phyloP scores from a whole-genome alignment of 176 grass and related monocot species.

The Puya raimondii region DNA sequence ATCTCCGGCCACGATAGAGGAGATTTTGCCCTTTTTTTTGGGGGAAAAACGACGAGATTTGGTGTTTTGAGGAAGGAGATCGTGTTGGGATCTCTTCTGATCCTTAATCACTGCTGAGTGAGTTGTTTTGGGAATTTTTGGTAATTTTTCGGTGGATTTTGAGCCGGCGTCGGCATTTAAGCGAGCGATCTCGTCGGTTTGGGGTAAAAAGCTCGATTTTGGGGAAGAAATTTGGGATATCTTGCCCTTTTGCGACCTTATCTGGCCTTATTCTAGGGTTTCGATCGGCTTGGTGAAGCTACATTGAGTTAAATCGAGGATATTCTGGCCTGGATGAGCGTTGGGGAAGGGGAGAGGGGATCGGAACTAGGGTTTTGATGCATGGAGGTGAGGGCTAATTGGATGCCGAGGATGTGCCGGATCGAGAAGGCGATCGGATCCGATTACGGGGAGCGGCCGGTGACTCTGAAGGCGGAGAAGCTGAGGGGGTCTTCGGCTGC shows the following conservation, averaged over 20 bases:
- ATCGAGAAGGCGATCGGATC: slow-evolving; percentile 14
- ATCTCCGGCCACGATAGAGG: not conserved
- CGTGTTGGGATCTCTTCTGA: not conserved
- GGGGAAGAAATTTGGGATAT: not conserved
- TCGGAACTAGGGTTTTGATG: not conserved
- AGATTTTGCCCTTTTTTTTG: not conserved
- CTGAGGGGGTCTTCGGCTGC: not conserved
- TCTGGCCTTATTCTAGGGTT: not conserved
- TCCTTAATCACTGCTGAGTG: not conserved
- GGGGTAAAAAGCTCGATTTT: not conserved
- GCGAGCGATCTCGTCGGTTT: not conserved
- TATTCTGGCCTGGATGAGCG: slow-evolving; percentile 21
- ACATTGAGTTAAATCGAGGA: slow-evolving; percentile 2
- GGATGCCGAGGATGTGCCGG: slow-evolving; percentile 16
- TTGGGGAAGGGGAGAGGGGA: slow-evolving; percentile 6
- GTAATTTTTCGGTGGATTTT: not conserved
- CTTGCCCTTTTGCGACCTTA: not conserved
- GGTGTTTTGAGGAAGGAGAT: not conserved
- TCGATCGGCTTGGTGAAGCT: not conserved
- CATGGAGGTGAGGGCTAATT: not conserved
- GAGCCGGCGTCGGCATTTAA: too few relatives aligned
- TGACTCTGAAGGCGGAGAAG: slow-evolving; percentile 33
- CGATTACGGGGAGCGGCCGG: slow-evolving; percentile 3
- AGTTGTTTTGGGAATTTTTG: not conserved
- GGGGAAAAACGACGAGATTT: not conserved